Conservation (phyloP, 2,329 filamentous ascomycete species). For the Clathrospora elynae region DNA sequence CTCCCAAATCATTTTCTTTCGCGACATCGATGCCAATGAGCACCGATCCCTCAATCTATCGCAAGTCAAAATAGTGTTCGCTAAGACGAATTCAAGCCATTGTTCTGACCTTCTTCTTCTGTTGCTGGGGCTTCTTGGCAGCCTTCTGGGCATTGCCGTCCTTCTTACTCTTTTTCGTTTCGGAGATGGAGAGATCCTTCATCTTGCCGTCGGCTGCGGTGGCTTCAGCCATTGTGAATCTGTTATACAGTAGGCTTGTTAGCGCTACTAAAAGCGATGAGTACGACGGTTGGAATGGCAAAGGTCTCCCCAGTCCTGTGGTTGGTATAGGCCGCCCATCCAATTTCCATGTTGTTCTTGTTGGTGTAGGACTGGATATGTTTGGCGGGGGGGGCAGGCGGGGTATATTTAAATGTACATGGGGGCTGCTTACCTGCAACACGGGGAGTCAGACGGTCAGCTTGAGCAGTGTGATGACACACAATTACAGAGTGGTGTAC, state of each 20-base stretch:
- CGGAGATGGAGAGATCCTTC: conserved; percentile 51
- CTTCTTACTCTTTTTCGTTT: conserved; percentile 49
- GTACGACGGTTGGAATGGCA: neutral
- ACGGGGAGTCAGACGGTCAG: conserved; percentile 28
- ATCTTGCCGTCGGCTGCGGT: conserved; percentile 50
- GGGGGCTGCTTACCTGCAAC: conserved; percentile 26
- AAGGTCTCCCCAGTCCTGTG: neutral
- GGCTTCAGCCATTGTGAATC: conserved; percentile 41
- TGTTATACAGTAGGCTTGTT: conserved; percentile 8
- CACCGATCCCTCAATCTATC: conserved; percentile 62
- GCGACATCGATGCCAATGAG: conserved; percentile 85
- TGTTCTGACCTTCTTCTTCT: conserved; percentile 55
- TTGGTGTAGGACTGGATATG: neutral
- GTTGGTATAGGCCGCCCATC: neutral
- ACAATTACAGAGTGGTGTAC: conserved; percentile 6
- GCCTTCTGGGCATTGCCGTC: conserved; percentile 40
- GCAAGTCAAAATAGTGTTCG: conserved; percentile 23
- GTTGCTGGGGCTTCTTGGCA: conserved; percentile 51
- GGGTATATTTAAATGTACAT: conserved; percentile 27
- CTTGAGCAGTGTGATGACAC: too few relatives aligned
- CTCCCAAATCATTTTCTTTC: conserved; percentile 85
- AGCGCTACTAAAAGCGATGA: conserved; percentile 6
- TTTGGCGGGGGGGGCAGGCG: conserved; percentile 45
- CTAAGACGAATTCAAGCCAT: neutral
- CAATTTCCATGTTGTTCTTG: too few relatives aligned